Evolutionary conservation across 2,329 filamentous ascomycete species (phyloP), one percentile per base, ranked within the genome.

Genomic region (Aspergillus fructus): DNA sequence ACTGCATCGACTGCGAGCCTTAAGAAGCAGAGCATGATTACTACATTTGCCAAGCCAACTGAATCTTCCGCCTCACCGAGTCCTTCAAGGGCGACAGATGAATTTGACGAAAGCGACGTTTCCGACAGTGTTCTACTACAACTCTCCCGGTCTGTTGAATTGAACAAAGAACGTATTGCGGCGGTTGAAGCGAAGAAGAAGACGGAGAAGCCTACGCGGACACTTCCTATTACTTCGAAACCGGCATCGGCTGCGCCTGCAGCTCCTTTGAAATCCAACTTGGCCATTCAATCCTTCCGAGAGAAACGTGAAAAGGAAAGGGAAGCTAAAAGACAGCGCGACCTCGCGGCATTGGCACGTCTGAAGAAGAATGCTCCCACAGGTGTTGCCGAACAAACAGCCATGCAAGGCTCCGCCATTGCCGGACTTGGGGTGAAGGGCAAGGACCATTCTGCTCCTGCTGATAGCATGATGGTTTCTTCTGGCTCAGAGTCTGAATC

Each of bases 391-490:
- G 73, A 79, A 47, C 81, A 83, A 33, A 87, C 87, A n/a, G 78
- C 83, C 8, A 88, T 90, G 58, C 90, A 92, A 70, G 91, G 91
- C 2, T 94, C 91, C 58, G 91, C 89, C 19, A 76, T 94, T 9
- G 83, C 85, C 61, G 88, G 87, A 24, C 82, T 96, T 49, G 85
- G 89, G 37, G 80, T 92, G 1, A 79, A 84, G 55, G 91, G 90
- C 58, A 94, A 93, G 74, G 91, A 94, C 54, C 89, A 93, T 68
- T 83, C 85, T n/a, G 33, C 34, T 3, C 83, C 85, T 2, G 83
- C 83, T 61, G 89, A 89, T 62, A 91, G 93, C 62, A 91, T 97
- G 73, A 96, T 97, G 91, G 90, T 97, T 42, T 87, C 85, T 5
- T 88, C 85, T 30, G 76, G 72, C 4, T 77, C 76, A 23, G 87